Conservation (phyloP, 2,329 filamentous ascomycete species). For the Aspergillus chevalieri region DNA sequence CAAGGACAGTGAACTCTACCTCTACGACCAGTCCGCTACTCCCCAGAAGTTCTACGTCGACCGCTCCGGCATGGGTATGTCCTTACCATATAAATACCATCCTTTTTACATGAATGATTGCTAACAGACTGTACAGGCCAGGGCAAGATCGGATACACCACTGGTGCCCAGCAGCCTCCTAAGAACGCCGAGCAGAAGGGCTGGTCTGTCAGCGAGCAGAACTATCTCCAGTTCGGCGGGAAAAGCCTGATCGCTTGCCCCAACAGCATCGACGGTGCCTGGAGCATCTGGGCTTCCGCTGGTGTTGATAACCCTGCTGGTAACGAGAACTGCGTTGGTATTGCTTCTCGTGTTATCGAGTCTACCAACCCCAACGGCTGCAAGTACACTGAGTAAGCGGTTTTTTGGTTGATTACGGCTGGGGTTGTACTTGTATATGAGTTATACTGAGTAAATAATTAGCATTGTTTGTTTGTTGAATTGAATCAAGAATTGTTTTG, state of each 20-base stretch:
- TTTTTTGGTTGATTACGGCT: no score
- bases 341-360: conserved; percentile 22
- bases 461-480: no score
- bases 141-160: conserved; percentile 50
- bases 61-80: conserved; percentile 54
- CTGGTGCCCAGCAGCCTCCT: conserved; percentile 36
- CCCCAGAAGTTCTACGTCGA: conserved; percentile 51
- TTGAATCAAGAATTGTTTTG: no score
- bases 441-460: no score
- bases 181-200: conserved; percentile 42
- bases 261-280: conserved; percentile 38
- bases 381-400: conserved; percentile 19
- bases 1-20: conserved; percentile 41
- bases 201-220: conserved; percentile 42
- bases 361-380: conserved; percentile 19
- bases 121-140: conserved; percentile 36
- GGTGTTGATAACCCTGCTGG: conserved; percentile 25
- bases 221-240: conserved; percentile 44
- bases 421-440: no score
- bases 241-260: conserved; percentile 50
- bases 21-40: conserved; percentile 42
- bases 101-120: not conserved
- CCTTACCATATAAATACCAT: not conserved
- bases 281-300: conserved; percentile 27
- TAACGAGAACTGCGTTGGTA: conserved; percentile 28